A percentile compares a stretch with the other conserved stretches of the same genome.
Conservation (phyloP, 192 early-diverging fungal genomes). For the Mortierella alpina region DNA sequence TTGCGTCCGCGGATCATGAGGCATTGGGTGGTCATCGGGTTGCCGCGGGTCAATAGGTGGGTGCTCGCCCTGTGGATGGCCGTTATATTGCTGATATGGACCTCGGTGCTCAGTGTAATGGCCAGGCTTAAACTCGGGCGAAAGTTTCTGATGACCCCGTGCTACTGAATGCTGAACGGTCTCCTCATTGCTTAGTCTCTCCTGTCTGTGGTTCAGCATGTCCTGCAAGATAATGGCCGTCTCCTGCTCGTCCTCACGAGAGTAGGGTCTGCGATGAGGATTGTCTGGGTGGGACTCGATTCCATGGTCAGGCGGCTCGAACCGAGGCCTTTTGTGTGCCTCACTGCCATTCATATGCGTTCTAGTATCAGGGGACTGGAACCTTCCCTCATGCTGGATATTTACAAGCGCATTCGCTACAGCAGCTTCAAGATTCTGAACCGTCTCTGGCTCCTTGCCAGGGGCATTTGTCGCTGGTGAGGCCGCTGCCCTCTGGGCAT, state of each 20-base stretch:
- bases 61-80: not conserved
- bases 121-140: not conserved
- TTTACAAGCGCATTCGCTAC: constrained; percentile 37
- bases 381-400: constrained; percentile 33
- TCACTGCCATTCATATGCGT: not conserved
- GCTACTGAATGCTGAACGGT: not conserved
- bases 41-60: constrained; percentile 5
- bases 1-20: not conserved
- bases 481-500: not conserved
- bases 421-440: constrained; percentile 23
- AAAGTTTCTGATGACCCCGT: not conserved
- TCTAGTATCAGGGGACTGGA: constrained; percentile 21
- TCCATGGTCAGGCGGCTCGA: constrained; percentile 8
- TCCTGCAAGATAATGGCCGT: constrained; percentile 25
- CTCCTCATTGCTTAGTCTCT: constrained; percentile 1
- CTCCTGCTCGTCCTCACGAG: constrained; percentile 22
- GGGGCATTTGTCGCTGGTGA: not conserved
- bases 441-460: constrained; percentile 20
- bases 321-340: constrained; percentile 2
- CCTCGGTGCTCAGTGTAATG: constrained; percentile 5
- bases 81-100: not conserved
- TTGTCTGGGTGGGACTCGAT: constrained; percentile 1
- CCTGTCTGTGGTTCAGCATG: constrained; percentile 34
- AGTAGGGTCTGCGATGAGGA: constrained; percentile 1
- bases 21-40: not conserved